Base-by-base conservation (phyloP, 176 grass and related monocot genomes). In the Microstegium vimineum region DNA sequence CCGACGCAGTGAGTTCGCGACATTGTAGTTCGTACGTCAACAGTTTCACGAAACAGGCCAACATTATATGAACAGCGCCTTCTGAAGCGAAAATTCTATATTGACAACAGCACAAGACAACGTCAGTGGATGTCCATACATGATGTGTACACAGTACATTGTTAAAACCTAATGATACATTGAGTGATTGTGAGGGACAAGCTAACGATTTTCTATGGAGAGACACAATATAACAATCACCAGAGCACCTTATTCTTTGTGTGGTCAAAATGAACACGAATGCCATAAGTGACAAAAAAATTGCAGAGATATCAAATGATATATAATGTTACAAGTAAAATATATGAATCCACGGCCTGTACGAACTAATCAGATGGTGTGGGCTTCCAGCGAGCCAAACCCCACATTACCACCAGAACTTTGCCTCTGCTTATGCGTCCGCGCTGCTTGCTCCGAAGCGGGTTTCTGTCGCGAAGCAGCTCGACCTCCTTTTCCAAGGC, bases 331-430 rank as follows among this genome's bases (percentile, higher is more conserved):
- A 83, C 83, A 85, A 45, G 79, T 75, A 85, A 82, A 63, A 71
- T 85, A 82, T 77, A 89, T 4, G 74, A 75, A 75, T 79, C n/a
- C 67, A 76, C 67, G 42, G 69, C 74, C 86, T 83, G 86, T 85
- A 91, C 85, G 47, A 83, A 42, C 41, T 80, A 70, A 40, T 18
- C 14, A 41, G 28, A 34, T 20, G 37, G 2, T 38, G 91, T 14
- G 96, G 91, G 69, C 69, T 92, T 77, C 97, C 93, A 10, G 87
- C 97, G 13, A 99, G 82, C 97, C 97, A n/a, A 99, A 68, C 93
- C 87, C 97, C 97, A 99, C 69, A 99, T n/a, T 86, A 42, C 97
- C 93, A 33, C 91, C 77, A 8, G 97, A 99, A 59, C 85, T 77
- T 71, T 96, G 91, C 82, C 57, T 85, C 77, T 92, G 89, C 75